Evolutionary conservation across 2,329 filamentous ascomycete species (phyloP), one percentile per base, ranked within the genome.

Genomic region (Paradendryphiella salina): DNA sequence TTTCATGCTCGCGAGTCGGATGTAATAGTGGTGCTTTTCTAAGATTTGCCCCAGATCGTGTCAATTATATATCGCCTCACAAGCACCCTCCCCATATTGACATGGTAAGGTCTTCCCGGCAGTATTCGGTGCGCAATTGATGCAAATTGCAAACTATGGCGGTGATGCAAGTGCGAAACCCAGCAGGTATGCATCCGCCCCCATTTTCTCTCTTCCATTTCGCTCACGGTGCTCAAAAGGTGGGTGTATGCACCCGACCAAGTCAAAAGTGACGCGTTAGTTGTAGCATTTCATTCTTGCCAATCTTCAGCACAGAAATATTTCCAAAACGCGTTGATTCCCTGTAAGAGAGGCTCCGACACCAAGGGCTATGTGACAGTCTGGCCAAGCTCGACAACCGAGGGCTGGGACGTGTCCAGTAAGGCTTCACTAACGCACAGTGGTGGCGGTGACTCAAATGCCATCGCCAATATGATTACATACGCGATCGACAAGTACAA

Each of bases 391-490:
- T 66, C 65, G 5, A 66, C 65, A 9, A 67, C 64, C 1, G 59
- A 67, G 26, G 85, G 83, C 71, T 85, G 82, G 82, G 83, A 85
- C 50, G 80, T 85, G 1, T 80, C 80, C 4, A 82, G 78, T 8
- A 75, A 75, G 32, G 75, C 75, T 8, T 76, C 81, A 0, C 74
- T 85, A 1, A 80, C 76, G 3, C 82, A 83, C 59, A 75, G 81
- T 47, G 82, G 80, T 6, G 82, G 82, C 17, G 80, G 81, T 2
- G 80, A 85, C 65, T 80, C 76, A 40, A 78, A 79, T 34, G 75
- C 76, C 0, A 82, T 86, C 49, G 80, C 78, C 18, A 83, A 81
- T 61, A 85, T 85, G 82, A 81, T 85, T 38, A 73, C 69, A 32
- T 84, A 82, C 59, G 75, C 80, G 3, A 66, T 85, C n/a, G 56